Conservation (phyloP, 495 filamentous ascomycete species). For the Patellaria atrata region DNA sequence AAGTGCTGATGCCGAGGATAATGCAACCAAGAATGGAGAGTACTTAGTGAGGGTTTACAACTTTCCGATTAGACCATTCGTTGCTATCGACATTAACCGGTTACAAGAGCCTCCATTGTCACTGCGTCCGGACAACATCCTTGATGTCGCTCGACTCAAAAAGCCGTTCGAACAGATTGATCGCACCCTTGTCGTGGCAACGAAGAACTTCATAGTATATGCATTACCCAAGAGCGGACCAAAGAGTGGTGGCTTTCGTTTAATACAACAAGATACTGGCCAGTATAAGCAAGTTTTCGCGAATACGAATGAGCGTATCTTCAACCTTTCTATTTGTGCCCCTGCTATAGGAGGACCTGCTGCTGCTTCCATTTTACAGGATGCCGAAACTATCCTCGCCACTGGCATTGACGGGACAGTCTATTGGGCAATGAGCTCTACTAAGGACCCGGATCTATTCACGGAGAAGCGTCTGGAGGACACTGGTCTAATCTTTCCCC, state of each 20-base stretch:
- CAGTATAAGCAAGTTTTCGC: slow-evolving; percentile 80
- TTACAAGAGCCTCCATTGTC: slow-evolving; percentile 27
- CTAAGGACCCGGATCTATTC: slow-evolving; percentile 32
- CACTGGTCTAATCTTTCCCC: slow-evolving; percentile 68
- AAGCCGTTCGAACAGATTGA: slow-evolving; percentile 97
- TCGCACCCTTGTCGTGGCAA: slow-evolving; percentile 77
- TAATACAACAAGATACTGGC: slow-evolving; percentile 89
- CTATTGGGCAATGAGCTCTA: slow-evolving; percentile 54
- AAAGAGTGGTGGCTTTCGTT: slow-evolving; percentile 77
- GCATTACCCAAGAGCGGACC: slow-evolving; percentile 80
- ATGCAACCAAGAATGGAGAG: slow-evolving; percentile 49
- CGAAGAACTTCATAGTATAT: slow-evolving; percentile 85
- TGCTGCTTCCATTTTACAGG: slow-evolving; percentile 28
- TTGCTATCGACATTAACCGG: slow-evolving; percentile 49
- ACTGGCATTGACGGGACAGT: slow-evolving; percentile 88
- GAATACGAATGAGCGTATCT: slow-evolving; percentile 74
- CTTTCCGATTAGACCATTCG: slow-evolving; percentile 92
- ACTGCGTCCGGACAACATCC: slow-evolving; percentile 52
- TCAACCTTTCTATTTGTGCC: slow-evolving; percentile 69
- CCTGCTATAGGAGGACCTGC: slow-evolving; percentile 27
- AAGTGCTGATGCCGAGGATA: slow-evolving; percentile 57
- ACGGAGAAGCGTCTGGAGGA: too few species aligned
- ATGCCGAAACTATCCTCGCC: slow-evolving; percentile 60
- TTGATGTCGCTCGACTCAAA: slow-evolving; percentile 83
- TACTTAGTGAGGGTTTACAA: slow-evolving; percentile 68